Base-by-base conservation (phyloP, 2,329 filamentous ascomycete species). In the Xylaria polymorpha region DNA sequence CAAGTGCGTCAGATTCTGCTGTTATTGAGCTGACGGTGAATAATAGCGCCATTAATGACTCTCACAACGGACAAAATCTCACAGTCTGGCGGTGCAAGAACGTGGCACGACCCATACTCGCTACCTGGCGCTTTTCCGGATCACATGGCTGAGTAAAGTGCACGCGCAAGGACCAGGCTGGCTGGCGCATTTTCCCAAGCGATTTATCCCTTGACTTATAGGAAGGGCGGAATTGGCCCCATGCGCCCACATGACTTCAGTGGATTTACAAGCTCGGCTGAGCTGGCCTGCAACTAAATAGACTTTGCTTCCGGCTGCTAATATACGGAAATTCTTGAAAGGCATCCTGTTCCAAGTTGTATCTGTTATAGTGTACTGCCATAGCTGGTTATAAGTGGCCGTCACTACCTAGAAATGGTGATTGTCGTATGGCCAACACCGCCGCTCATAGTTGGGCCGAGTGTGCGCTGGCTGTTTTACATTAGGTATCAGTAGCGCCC, bases 71-170 rank as follows among this genome's bases (percentile, higher is more conserved):
- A 44, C 41, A 41, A 48, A 43, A 55, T 50, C 22, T 61, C 44
- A 57, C 37, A 62, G 48, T 35, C 48, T 39, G 53, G 44, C 43
- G 48, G 64, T 29, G 35, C 48, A 48, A 61, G 64, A 56, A 67
- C 67, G 68, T 70, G 60, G 68, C 68, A 70, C 65, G 35, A 70
- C 57, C 51, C 62, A 48, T 65, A 48, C 61, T 60, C 18, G 7
- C 55, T 25, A 37, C 41, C 56, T 58, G 39, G 39, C 37, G 55
- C 37, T 44, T 66, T 43, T 55, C 32, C 29, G 37, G 55, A 61
- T 56, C 41, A 53, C 61, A 61, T 58, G 61, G 66, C 48, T 61
- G 43, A 61, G 57, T 43, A 50, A 61, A 53, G 46, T 46, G 57
- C 62, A 62, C 57, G 41, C 48, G 57, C 50, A 68, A 46, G 66